Evolutionary conservation across 495 filamentous ascomycete species (phyloP), one percentile per base, ranked within the genome.

Genomic region (Aspergillus diversus): DNA sequence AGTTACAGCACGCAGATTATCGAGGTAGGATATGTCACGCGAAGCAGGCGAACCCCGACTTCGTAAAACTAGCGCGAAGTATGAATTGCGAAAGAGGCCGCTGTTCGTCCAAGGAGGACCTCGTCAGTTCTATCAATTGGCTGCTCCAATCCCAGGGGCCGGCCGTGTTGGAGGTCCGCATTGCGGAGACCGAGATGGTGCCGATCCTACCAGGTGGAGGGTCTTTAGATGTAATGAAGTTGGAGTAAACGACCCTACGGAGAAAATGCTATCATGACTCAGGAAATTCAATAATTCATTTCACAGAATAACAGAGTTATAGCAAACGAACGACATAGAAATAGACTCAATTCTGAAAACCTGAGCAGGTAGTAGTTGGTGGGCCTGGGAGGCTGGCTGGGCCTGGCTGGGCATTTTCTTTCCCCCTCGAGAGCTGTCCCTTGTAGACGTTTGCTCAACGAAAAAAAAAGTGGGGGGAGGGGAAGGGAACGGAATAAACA

Each of bases 1-100:
- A 97, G 77, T 96, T 92, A 90, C 94, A 97, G 73, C 89, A 87
- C 65, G 82, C 97, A 48, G 97, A 97, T 79, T 97, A 95, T 75
- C 86, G 94, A 65, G 91, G 97, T 68, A 87, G 94, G 52, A 96
- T 93, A 73, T 86, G 92, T 17, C 92, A 97, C 72, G 96, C 92
- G 3, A 93, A 96, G 69, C 92, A 96, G 74, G 86, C 85, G 71
- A 96, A 96, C 72, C 90, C 92, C 5, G 87, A 95, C 69, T 95
- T 93, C 73, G 86, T 92, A 68, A 93, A 93, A 74, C 78, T 97
- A 31, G 87, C 88, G 9, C 39, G 39, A 4, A 43, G 39, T 11
- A 43, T 43, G 39, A 6, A 43, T 43, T 43, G 39, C 39, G 11
- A 43, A 11, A 8, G 39, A 2, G 39, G 5, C 0, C 39, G 39